phyloP scores from a whole-genome alignment of 1,139 yeast species.

The Wickerhamomyces sp. region DNA sequence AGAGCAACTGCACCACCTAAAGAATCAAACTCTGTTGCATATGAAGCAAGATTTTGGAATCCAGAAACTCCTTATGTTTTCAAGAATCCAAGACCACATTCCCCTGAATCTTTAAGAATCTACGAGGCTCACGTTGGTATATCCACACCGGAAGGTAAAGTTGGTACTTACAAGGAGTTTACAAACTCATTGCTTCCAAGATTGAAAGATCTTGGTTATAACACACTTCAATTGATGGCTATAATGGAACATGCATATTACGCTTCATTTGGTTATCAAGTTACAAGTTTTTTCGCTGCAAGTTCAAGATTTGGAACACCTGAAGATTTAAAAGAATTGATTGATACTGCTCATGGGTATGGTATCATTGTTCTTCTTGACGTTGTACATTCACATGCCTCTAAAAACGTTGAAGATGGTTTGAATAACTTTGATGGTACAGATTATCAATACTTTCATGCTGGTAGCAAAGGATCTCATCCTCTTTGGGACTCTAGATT shows the following conservation, averaged over 20 bases:
- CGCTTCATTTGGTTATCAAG: conserved; percentile 95
- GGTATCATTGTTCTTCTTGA: conserved; percentile 87
- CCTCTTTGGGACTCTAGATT: conserved; percentile 93
- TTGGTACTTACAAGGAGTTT: conserved; percentile 84
- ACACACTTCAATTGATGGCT: conserved; percentile 94
- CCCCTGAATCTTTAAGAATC: conserved; percentile 58
- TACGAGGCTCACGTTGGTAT: conserved; percentile 98
- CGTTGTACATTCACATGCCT: conserved; percentile 94
- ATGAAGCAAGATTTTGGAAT: conserved; percentile 93
- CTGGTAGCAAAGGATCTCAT: conserved; percentile 79
- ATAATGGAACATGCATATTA: conserved; percentile 98
- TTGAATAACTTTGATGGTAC: conserved; percentile 92
- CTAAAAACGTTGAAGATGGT: conserved; percentile 92
- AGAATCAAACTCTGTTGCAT: conserved; percentile 41
- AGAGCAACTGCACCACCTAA: conserved; percentile 72
- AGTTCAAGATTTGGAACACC: conserved; percentile 93
- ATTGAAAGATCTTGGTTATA: conserved; percentile 79
- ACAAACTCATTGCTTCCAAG: conserved; percentile 78
- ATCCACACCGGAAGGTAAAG: conserved; percentile 80
- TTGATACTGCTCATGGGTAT: conserved; percentile 86
- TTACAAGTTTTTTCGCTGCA: conserved; percentile 85
- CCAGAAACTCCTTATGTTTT: conserved; percentile 58
- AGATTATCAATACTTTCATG: conserved; percentile 91
- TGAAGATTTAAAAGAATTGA: conserved; percentile 83
- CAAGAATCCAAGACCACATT: conserved; percentile 56